phyloP scores from a whole-genome alignment of 163 green algal genomes.

The Prototheca wickerhamii region DNA sequence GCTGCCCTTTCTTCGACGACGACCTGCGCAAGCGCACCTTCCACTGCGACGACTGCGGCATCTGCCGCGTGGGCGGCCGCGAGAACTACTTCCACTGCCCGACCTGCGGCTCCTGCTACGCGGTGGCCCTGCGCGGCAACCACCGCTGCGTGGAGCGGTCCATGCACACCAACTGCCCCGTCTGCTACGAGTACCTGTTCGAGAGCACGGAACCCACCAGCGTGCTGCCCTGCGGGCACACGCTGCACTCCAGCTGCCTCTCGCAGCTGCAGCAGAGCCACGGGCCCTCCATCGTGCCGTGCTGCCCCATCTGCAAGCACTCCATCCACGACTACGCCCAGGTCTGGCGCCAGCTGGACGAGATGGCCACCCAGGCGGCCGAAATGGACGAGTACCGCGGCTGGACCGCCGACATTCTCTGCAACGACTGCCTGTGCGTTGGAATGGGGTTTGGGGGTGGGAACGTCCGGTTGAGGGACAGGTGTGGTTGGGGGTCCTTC shows the following conservation, averaged over 20 bases:
- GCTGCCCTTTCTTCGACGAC: constrained; percentile 88
- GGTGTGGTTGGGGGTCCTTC: too few relatives aligned
- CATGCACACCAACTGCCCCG: constrained; percentile 81
- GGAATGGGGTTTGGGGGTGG: too few relatives aligned
- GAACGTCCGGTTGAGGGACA: too few relatives aligned
- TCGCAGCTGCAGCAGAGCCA: constrained; percentile 22
- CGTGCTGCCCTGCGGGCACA: constrained; percentile 82
- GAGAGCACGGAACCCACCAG: constrained; percentile 69
- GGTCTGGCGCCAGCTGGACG: constrained; percentile 23
- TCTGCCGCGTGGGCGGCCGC: constrained; percentile 76
- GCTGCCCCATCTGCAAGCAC: constrained; percentile 38
- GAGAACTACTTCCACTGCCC: constrained; percentile 94
- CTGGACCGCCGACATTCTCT: constrained; percentile 30
- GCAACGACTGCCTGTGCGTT: constrained; percentile 33
- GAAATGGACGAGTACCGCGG: constrained; percentile 26
- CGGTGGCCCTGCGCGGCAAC: constrained; percentile 41
- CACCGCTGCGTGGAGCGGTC: constrained; percentile 75
- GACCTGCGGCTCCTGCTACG: constrained; percentile 86
- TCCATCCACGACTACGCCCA: constrained; percentile 20
- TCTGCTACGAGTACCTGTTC: constrained; percentile 91
- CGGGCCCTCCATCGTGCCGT: constrained; percentile 13
- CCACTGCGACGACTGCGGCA: constrained; percentile 82
- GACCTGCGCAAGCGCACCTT: constrained; percentile 74
- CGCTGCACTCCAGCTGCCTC: constrained; percentile 58
- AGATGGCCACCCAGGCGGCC: not conserved